These are phyloP conservation scores for Sphaerobolus stellatus DNA, from an alignment of 1,284 basidiomycete genomes.

Conservation along the genomic window DNA sequence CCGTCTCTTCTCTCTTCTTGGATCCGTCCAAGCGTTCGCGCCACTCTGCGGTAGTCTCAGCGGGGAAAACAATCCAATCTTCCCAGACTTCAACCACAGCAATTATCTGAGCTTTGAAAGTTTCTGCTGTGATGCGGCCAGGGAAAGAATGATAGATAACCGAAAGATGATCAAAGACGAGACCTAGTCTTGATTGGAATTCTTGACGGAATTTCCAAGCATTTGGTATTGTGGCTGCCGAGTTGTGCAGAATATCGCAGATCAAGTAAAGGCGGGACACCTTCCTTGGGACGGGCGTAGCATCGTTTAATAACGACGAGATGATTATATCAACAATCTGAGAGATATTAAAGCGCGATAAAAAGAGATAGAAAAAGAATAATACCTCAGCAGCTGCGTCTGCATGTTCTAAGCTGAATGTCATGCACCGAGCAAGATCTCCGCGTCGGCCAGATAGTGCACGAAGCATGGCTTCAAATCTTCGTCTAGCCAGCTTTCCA, in stretches of 20 bases:
- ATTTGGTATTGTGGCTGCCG: slow-evolving; percentile 81
- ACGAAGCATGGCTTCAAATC: slow-evolving; percentile 90
- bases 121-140: slow-evolving; percentile 89
- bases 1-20: slow-evolving; percentile 31
- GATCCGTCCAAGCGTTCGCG: slow-evolving; percentile 71
- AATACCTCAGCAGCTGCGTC: slow-evolving; percentile 87
- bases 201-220: slow-evolving; percentile 94
- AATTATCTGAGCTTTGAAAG: slow-evolving; percentile 88
- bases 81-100: slow-evolving; percentile 92
- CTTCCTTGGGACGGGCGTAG: slow-evolving; percentile 93
- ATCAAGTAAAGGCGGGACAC: slow-evolving; percentile 92
- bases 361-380: neutral
- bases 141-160: slow-evolving; percentile 90
- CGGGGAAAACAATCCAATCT: slow-evolving; percentile 90
- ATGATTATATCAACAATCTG: slow-evolving; percentile 88
- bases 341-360: slow-evolving; percentile 5
- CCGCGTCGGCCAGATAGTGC: slow-evolving; percentile 82
- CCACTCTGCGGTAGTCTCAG: slow-evolving; percentile 75
- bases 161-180: slow-evolving; percentile 92
- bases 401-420: slow-evolving; percentile 92
- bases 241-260: slow-evolving; percentile 97
- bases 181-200: slow-evolving; percentile 82
- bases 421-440: slow-evolving; percentile 92
- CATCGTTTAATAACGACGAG: slow-evolving; percentile 77
- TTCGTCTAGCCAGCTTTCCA: slow-evolving; percentile 72